A percentile compares a stretch with the other conserved stretches of the same genome.
phyloP scores from a whole-genome alignment of 2,329 filamentous ascomycete species.

The Cladosporium sp. region DNA sequence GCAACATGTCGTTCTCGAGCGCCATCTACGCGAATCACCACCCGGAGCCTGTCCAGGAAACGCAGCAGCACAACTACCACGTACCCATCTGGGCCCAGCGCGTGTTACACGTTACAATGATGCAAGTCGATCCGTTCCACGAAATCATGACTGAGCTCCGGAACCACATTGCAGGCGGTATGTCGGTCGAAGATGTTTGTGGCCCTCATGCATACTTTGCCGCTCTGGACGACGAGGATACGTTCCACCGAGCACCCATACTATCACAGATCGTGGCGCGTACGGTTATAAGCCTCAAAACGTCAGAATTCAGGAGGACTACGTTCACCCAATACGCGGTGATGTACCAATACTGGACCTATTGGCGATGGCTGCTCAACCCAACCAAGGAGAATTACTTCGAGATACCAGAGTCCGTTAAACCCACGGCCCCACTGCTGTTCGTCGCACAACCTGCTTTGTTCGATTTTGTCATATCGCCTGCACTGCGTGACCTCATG shows the following conservation, averaged over 20 bases:
- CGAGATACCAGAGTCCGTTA: constrained; percentile 8
- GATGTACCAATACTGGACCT: constrained; percentile 13
- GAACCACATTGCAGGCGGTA: not conserved
- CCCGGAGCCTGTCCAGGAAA: not conserved
- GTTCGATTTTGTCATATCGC: constrained; percentile 12
- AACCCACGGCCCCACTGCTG: constrained; percentile 3
- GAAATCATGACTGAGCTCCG: not conserved
- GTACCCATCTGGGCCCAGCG: constrained; percentile 1
- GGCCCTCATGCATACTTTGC: constrained; percentile 10
- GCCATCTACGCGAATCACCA: not conserved
- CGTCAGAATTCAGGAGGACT: not conserved
- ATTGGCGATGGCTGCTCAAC: constrained; percentile 11
- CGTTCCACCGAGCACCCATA: not conserved
- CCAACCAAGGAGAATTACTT: constrained; percentile 4
- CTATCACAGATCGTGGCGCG: constrained; percentile 14
- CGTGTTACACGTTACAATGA: not conserved
- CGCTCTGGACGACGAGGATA: constrained; percentile 3
- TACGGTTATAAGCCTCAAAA: constrained; percentile 5
- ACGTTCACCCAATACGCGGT: constrained; percentile 13
- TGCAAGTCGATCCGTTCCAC: constrained; percentile 13
- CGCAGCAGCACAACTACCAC: not conserved
- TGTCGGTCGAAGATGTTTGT: not conserved
- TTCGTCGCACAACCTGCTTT: constrained; percentile 10
- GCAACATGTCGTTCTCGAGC: constrained; percentile 4
- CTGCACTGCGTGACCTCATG: constrained; percentile 3